A percentile compares a stretch with the other conserved stretches of the same genome.
Evolutionary conservation across 441 rosid genomes (phyloP).

Genomic region (Aleurites moluccanus): DNA sequence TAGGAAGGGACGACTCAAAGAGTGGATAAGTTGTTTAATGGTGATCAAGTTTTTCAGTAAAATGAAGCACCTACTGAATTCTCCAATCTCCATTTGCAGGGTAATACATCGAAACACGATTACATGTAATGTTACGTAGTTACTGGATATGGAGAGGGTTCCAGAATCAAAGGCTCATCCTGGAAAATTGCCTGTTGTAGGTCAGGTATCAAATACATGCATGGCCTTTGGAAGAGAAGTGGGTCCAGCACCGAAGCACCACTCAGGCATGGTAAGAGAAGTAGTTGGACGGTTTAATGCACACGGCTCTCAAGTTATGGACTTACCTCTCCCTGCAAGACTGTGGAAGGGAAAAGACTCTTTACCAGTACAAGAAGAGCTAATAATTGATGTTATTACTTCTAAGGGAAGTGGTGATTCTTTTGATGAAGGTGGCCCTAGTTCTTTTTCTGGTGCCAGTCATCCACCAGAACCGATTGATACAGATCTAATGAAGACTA

Average conservation of each 20-base stretch:
- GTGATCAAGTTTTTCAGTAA: slow-evolving; percentile 9
- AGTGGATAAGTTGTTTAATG: not conserved
- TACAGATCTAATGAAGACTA: slow-evolving; percentile 66
- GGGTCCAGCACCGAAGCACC: slow-evolving; percentile 43
- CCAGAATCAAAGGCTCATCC: slow-evolving; percentile 52
- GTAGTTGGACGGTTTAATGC: slow-evolving; percentile 39
- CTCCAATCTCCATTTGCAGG: slow-evolving; percentile 36
- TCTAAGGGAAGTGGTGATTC: slow-evolving; percentile 54
- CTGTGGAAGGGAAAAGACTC: slow-evolving; percentile 66
- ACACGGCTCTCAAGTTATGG: slow-evolving; percentile 41
- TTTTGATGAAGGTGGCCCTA: slow-evolving; percentile 67
- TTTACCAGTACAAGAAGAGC: slow-evolving; percentile 49
- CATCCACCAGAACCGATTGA: slow-evolving; percentile 94
- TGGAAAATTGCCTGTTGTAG: slow-evolving; percentile 45
- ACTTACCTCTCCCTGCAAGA: slow-evolving; percentile 45
- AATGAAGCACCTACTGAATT: slow-evolving; percentile 13
- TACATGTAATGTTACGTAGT: slow-evolving; percentile 36
- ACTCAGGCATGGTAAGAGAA: slow-evolving; percentile 48
- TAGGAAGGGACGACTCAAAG: not conserved
- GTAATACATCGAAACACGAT: slow-evolving; percentile 23
- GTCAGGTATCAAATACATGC: slow-evolving; percentile 42
- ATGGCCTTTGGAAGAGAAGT: slow-evolving; percentile 45
- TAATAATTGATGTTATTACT: slow-evolving; percentile 39
- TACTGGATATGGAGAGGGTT: slow-evolving; percentile 60
- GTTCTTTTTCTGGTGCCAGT: slow-evolving; percentile 81